Evolutionary conservation across 2,329 filamentous ascomycete genomes (phyloP), one percentile per base, ranked within the genome.

Genomic region (Alternaria angustiovoidea): DNA sequence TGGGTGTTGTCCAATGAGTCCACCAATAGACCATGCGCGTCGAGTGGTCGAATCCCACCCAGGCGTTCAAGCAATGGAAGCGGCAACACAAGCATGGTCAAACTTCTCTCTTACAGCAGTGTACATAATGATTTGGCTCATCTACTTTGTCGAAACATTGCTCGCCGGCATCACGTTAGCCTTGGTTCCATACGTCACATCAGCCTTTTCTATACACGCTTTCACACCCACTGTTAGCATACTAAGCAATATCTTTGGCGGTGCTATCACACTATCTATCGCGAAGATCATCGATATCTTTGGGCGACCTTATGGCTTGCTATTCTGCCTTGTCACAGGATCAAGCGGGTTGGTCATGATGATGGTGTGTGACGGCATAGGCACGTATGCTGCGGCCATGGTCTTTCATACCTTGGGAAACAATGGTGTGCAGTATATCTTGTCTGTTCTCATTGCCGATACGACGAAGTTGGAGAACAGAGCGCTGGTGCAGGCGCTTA

Each of bases 371-470:
- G 82, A 82, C 4, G 84, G 83, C 54, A 83, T 90, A 14, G 76
- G 85, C 61, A 86, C 83, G 0, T 91, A 88, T 71, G 86, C 86
- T 43, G 88, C 88, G 2, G 86, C 86, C 1, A 82, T 87, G 59
- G 87, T 91, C 1, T 89, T 92, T 67, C 90, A 89, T 69, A 83
- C 83, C 28, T 84, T 90, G 24, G 89, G 89, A 0, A 69, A 62
- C 44, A 84, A 85, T 7, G 87, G 87, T 4, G 76, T 91, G 24
- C 83, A 58, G 6, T 69, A 64, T 81, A 59, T 43, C 5, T 3
- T 62, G n/a, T 42, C 83, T 55, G 84, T 92, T 12, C 87, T 91
- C 64, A 85, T 90, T 53, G 87, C 89, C 16, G 89, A 91, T 67
- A 89, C 87, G 1, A 87, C 89, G 0, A 82, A 83, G n/a, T 78